Evolutionary conservation across 345 rosid genomes (phyloP).

Genomic region (Moricandia arvensis): DNA sequence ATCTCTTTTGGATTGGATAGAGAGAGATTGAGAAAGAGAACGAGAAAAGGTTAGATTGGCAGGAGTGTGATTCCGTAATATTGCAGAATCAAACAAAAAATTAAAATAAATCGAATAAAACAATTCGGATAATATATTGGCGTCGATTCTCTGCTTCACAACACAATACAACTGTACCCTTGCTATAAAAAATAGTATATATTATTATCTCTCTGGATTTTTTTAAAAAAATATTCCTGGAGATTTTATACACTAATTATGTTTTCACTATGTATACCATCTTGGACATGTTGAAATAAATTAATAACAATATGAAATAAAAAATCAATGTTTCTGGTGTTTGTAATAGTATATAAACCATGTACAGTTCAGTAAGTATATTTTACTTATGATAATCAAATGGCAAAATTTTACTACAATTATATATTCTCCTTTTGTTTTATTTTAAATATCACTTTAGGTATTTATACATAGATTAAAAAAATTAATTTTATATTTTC

Average conservation of each 20-base stretch:
- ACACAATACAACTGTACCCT: constrained; percentile 4
- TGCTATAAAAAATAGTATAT: background rate
- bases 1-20: constrained; percentile 12
- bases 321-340: too few species aligned
- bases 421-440: too few species aligned
- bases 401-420: too few species aligned
- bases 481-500: too few species aligned
- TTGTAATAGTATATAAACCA: too few species aligned
- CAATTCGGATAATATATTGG: constrained; percentile 35
- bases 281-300: too few species aligned
- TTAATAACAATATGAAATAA: too few species aligned
- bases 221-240: background rate
- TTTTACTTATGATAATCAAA: too few species aligned
- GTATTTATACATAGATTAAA: too few species aligned
- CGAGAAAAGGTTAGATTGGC: constrained; percentile 31
- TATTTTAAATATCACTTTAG: too few species aligned
- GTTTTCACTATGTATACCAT: background rate
- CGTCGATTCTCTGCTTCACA: constrained; percentile 41
- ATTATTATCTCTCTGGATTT: constrained; percentile 4
- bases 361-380: too few species aligned
- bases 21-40: background rate
- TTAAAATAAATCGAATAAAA: background rate
- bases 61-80: constrained; percentile 38
- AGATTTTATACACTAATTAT: constrained; percentile 27
- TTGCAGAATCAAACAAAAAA: constrained; percentile 37